These are phyloP conservation scores for Fusarium sp. DNA, from an alignment of 2,329 filamentous ascomycete species.

Conservation along the genomic window DNA sequence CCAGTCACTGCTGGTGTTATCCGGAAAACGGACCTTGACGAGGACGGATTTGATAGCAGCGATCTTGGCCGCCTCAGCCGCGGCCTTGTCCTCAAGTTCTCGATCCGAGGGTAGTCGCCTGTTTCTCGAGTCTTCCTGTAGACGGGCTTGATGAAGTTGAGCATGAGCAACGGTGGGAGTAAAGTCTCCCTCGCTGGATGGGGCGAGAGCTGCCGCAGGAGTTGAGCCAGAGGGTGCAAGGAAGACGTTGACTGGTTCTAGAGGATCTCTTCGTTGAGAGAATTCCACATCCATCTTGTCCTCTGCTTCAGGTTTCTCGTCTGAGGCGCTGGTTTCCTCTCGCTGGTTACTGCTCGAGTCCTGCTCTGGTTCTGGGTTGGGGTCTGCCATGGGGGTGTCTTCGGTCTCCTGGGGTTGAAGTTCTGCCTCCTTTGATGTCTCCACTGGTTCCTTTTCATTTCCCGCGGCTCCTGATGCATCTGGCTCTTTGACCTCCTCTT, in stretches of 20 bases:
- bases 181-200: constrained; percentile 80
- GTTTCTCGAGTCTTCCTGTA: constrained; percentile 74
- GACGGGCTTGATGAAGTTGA: constrained; percentile 77
- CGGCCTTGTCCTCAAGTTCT: constrained; percentile 79
- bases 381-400: constrained; percentile 43
- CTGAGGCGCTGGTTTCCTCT: constrained; percentile 10
- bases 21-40: constrained; percentile 88
- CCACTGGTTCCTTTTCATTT: constrained; percentile 11
- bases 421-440: constrained; percentile 15
- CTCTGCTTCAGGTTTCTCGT: constrained; percentile 32
- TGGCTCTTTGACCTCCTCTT: constrained; percentile 40
- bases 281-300: constrained; percentile 39
- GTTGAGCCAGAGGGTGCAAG: constrained; percentile 79
- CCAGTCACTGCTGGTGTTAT: constrained; percentile 82
- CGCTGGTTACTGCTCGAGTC: constrained; percentile 9
- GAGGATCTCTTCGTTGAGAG: constrained; percentile 46
- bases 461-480: constrained; percentile 10
- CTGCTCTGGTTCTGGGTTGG: constrained; percentile 12
- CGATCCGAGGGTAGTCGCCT: constrained; percentile 84
- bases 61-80: constrained; percentile 73
- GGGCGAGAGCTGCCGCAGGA: constrained; percentile 77
- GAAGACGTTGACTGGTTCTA: constrained; percentile 76
- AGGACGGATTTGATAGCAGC: constrained; percentile 75
- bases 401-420: constrained; percentile 15
- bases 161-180: constrained; percentile 81